These are phyloP conservation scores for Fusarium succisae DNA, from an alignment of 2,329 filamentous ascomycete genomes.

Conservation along the genomic window DNA sequence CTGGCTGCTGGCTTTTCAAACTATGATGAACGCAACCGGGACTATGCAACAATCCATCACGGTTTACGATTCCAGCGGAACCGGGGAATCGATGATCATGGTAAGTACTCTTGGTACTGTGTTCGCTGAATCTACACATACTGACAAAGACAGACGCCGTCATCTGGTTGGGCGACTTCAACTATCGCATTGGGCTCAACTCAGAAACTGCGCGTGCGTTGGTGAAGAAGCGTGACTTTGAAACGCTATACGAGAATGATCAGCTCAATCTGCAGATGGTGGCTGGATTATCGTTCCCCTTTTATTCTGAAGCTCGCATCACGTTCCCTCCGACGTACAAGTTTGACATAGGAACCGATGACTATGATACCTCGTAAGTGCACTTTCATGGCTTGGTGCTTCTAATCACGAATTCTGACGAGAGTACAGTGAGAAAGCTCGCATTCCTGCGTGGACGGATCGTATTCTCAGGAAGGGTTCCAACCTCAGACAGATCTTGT, in stretches of 20 bases:
- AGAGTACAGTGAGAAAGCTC: constrained; percentile 78
- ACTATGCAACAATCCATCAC: constrained; percentile 88
- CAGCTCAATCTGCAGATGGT: constrained; percentile 98
- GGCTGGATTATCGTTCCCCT: constrained; percentile 86
- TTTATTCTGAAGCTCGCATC: constrained; percentile 90
- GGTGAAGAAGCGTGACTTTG: constrained; percentile 77
- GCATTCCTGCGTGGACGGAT: constrained; percentile 98
- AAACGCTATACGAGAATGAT: constrained; percentile 88
- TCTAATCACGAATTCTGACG: constrained; percentile 23
- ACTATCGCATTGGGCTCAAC: constrained; percentile 90
- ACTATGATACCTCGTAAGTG: constrained; percentile 87
- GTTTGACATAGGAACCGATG: constrained; percentile 87
- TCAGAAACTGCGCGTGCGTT: constrained; percentile 81
- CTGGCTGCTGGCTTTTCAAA: constrained; percentile 95
- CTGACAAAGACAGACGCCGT: constrained; percentile 66
- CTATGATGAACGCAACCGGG: constrained; percentile 93
- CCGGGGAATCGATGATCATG: constrained; percentile 89
- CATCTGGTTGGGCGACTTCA: constrained; percentile 97
- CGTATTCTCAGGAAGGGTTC: constrained; percentile 87
- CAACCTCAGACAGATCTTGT: constrained; percentile 83
- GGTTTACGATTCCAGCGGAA: constrained; percentile 93
- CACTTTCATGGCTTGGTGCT: background rate
- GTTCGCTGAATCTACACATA: constrained; percentile 26
- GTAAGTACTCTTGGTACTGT: constrained; percentile 49
- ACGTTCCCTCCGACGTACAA: constrained; percentile 95